A percentile compares a stretch with the other conserved stretches of the same genome.
These are phyloP conservation scores for Yamadazyma laniorum DNA, from an alignment of 805 yeast species.

Conservation along the genomic window DNA sequence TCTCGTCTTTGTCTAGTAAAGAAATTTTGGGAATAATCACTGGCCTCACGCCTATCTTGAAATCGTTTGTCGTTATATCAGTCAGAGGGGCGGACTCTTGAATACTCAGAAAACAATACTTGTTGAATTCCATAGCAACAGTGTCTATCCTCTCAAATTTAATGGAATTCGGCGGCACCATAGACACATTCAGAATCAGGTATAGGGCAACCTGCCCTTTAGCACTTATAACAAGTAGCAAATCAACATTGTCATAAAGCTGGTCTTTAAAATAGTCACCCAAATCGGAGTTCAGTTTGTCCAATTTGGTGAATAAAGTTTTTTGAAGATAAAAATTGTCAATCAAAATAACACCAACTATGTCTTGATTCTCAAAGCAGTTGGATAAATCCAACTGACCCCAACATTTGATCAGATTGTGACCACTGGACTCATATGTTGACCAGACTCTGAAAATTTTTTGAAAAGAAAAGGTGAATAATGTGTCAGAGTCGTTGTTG, in stretches of 20 bases:
- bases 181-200: slow-evolving; percentile 50
- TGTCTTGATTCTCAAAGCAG: slow-evolving; percentile 15
- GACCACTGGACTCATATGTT: slow-evolving; percentile 58
- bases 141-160: slow-evolving; percentile 34
- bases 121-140: slow-evolving; percentile 10
- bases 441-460: slow-evolving; percentile 66
- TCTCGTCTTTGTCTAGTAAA: slow-evolving; percentile 11
- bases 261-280: slow-evolving; percentile 13
- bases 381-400: slow-evolving; percentile 40
- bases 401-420: slow-evolving; percentile 56
- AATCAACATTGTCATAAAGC: slow-evolving; percentile 17
- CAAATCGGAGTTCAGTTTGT: slow-evolving; percentile 13
- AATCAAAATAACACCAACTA: slow-evolving; percentile 22
- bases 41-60: slow-evolving; percentile 15
- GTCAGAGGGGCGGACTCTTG: not conserved
- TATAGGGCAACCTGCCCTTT: slow-evolving; percentile 43
- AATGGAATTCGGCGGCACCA: slow-evolving; percentile 56
- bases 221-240: slow-evolving; percentile 42
- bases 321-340: slow-evolving; percentile 36
- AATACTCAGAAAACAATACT: slow-evolving; percentile 11
- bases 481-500: slow-evolving; percentile 32
- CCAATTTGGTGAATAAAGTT: slow-evolving; percentile 17
- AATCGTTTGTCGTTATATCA: slow-evolving; percentile 4
- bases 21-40: slow-evolving; percentile 15
- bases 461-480: slow-evolving; percentile 67